phyloP scores from a whole-genome alignment of 495 filamentous ascomycete genomes.

The Viridothelium virens region DNA sequence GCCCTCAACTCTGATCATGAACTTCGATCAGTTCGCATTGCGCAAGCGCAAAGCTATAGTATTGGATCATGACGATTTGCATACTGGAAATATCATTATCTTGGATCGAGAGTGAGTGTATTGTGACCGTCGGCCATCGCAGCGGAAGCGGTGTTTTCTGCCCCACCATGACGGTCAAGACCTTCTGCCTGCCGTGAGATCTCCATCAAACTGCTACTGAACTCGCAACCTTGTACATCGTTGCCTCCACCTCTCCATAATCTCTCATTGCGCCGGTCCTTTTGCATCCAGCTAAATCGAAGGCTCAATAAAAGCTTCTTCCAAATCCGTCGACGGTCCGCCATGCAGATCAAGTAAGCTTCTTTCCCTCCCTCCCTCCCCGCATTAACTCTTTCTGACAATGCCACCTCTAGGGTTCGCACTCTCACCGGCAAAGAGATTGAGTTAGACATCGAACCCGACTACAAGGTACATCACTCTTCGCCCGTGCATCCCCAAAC shows the following conservation, averaged over 20 bases:
- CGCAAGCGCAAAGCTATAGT: background rate
- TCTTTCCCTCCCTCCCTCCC: background rate
- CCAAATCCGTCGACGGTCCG: background rate
- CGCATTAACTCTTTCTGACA: background rate
- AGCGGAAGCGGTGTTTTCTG: background rate
- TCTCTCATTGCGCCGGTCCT: background rate
- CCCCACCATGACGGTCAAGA: background rate
- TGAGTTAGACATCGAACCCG: constrained; percentile 89
- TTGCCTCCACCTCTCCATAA: background rate
- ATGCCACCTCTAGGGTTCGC: constrained; percentile 61
- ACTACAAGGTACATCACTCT: constrained; percentile 64
- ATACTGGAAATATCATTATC: background rate
- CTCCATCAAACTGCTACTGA: background rate
- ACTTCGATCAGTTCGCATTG: background rate
- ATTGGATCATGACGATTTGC: background rate
- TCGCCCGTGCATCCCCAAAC: background rate
- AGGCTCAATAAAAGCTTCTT: background rate
- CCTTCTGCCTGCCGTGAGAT: background rate
- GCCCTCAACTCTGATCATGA: background rate
- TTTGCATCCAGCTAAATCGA: background rate
- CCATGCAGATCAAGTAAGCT: constrained; percentile 24
- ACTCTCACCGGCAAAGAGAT: constrained; percentile 98
- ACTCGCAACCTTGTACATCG: background rate
- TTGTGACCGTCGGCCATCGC: background rate
- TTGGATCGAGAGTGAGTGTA: background rate